Evolutionary conservation across 1,284 basidiomycete species (phyloP), one percentile per base, ranked within the genome.

Genomic region (Stygiomarasmius scandens): DNA sequence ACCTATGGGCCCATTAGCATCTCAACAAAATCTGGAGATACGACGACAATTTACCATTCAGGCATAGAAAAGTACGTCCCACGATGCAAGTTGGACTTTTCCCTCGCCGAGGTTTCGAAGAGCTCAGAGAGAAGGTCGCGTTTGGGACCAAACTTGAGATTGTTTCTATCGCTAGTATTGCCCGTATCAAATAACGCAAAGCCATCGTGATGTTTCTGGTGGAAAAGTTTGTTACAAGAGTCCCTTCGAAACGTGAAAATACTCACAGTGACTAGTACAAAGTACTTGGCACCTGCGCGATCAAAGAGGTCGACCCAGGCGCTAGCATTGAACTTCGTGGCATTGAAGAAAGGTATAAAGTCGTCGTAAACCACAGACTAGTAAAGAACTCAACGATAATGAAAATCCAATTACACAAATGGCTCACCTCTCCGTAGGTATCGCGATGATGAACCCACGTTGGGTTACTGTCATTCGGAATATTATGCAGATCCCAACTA

Each of bases 281-380:
- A 85, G 60, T 87, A 87, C 61, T 81, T 83, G 1, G 85, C 84
- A 1, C 85, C 85, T 0, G 83, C 80, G 24, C 73, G 72, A 27
- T 77, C 77, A 51, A 87, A 78, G 10, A 86, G 60, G 59, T 84
- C 76, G 0, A 85, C 62, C 84, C 84, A 86, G 44, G 71, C 71
- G 32, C 74, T 77, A 1, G 84, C 76, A 49, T 84, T 78, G 70
- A 81, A 86, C 51, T 77, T 75, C 1, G 71, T 70, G 1, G 80
- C 82, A 0, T 74, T 82, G 64, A 84, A 86, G 51, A 77, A 71
- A 0, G 75, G 69, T 51, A 86, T 83, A 61, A 85, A 86, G 60
- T 84, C 78, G 61, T 87, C 84, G 61, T 87, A 83, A 3, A 77
- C 63, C 12, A 83, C 69, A 25, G 79, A 64, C 79, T 82, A 54